Conservation (phyloP, 2,329 filamentous ascomycete species). For the Colletotrichum falcatum region DNA sequence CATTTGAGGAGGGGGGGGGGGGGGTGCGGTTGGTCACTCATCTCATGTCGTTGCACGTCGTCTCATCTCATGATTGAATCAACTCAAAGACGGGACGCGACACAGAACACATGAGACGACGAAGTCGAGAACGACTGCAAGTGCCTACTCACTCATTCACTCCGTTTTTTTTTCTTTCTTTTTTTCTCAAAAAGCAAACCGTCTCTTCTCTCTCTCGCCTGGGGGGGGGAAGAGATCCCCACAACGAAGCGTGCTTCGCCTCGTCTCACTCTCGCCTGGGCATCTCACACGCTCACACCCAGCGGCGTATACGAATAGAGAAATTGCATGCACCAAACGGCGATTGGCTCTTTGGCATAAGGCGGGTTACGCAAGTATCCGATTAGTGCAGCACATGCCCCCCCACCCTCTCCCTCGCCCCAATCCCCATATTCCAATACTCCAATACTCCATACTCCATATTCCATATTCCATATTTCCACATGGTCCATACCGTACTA, state of each 20-base stretch:
- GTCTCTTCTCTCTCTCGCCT: neutral
- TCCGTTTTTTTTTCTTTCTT: neutral
- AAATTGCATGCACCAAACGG: slow-evolving; percentile 3
- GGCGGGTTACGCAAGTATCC: neutral
- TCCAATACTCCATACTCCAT: neutral
- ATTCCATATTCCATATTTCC: too few relatives aligned
- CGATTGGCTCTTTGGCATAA: slow-evolving; percentile 2
- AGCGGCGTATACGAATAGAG: slow-evolving; percentile 9
- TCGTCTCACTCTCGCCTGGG: neutral
- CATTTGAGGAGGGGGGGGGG: too few relatives aligned
- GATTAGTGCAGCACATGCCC: neutral
- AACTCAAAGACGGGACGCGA: neutral
- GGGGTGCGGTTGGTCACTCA: neutral
- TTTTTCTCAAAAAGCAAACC: neutral
- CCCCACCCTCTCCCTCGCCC: too few relatives aligned
- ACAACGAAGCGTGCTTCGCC: slow-evolving; percentile 2
- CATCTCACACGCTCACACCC: neutral
- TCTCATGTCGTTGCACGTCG: neutral
- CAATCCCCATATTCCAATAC: neutral
- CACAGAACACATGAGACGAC: neutral
- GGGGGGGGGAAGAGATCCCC: neutral
- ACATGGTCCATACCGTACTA: neutral
- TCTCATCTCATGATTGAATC: neutral
- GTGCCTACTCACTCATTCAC: neutral
- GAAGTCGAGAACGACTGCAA: too few relatives aligned